Evolutionary conservation across 2,329 filamentous ascomycete species (phyloP), one percentile per base, ranked within the genome.

Genomic region (Escovopsis sp.): DNA sequence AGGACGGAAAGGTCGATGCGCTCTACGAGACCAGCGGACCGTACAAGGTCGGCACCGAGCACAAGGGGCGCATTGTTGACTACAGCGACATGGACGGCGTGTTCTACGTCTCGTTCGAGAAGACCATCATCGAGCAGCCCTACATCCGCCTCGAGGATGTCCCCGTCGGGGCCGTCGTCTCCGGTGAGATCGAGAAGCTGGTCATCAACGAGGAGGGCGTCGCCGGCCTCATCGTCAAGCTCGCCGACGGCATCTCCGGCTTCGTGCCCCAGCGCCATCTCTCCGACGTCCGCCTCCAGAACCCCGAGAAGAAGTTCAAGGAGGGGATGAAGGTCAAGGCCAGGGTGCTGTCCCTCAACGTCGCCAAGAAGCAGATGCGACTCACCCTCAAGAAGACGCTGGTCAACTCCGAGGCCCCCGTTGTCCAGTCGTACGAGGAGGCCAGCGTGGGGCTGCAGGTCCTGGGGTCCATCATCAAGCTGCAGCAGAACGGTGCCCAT

Each of bases 221-320:
- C 34, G 77, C 76, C 45, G 88, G 87, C 24, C 62, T 98, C 27
- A 74, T 96, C 24, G 72, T 96, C 40, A 84, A 83, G 51, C 63
- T 98, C 40, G 81, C 86, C 8, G 85, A 95, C 35, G 84, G 84
- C 37, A 86, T 98, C 49, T 81, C 76, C 39, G 91, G 87, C n/a
- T 72, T 94, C 43, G 87, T 96, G 2, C 76, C 87, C 4, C 84
- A 89, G 54, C 79, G 81, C 56, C 93, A 98, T 57, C 70, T 98
- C 51, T 81, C 91, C 37, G 93, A 98, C 57, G 74, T 91, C 12
- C 78, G 78, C 46, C 68, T 98, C 20, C 84, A 91, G 55, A 84
- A 95, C 53, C 91, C 91, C 0, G 91, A 98, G 61, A 93, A 89
- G 68, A 96, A 95, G 57, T 98, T 95, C 63, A 76, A 83, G 46